Evolutionary conservation across 1,139 yeast genomes (phyloP), one percentile per base, ranked within the genome.

Genomic region (Kurtzmaniella quercitrusa): DNA sequence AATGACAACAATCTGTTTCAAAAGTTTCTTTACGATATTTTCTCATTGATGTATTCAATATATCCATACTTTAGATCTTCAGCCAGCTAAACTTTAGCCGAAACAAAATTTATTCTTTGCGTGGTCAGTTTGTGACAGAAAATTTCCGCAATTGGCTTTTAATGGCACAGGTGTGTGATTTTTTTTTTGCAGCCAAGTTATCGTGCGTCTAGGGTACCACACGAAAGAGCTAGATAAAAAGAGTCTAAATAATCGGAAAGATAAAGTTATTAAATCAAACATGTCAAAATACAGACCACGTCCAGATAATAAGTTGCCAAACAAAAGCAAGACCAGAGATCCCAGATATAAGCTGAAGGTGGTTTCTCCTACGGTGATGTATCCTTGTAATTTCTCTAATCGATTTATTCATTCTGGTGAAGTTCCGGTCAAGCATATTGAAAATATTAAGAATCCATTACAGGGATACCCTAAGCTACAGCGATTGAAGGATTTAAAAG

Each of bases 401-500:
- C 71, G 82, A 49, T 84, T 78, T 56, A 64, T 88, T 35, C 86
- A 82, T 48, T 68, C 82, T 0, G 84, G 83, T 0, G 61, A 65
- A 8, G 55, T 72, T 3, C 95, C 96, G 0, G 81, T 80, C 35
- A 66, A 66, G 21, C 80, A 74, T 52, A 80, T 91, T 28, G 73
- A 84, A 42, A 89, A 91, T 59, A 68, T 78, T 2, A 65, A 66
- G 23, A 76, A 79, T 45, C 83, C 91, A 2, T 76, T 83, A 2
- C 84, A 79, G 45, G 97, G 97, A 2, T 91, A 91, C 53, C 97
- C 97, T 2, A 86, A 86, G 57, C 68, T 89, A 19, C 86, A 82
- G 50, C 74, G 71, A 51, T 65, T 91, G 41, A 80, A 86, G 50
- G 71, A 74, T 36, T 66, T 88, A 51, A 88, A 88, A 54, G 65